Base-by-base conservation (phyloP, 1,284 basidiomycete genomes). In the Ceratobasidium sp. region DNA sequence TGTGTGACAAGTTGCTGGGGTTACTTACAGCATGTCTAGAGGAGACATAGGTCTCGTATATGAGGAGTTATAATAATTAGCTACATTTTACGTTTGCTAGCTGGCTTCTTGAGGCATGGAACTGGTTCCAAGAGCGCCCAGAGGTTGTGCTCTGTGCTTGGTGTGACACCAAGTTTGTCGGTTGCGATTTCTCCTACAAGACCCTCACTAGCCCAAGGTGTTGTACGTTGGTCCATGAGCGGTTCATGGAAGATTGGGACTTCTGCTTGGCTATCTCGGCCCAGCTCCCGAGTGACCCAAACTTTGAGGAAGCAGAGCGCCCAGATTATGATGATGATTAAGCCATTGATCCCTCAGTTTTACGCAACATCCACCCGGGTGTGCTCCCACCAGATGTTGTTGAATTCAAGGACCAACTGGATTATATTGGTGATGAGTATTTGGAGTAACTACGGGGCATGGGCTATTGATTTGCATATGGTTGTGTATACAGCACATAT, bases 401-500 rank as follows among this genome's bases (percentile, higher is more conserved):
- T 38, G 20, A 54, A 27, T 23, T 12, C 16, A 23, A 69, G 2
- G 67, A 23, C 33, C 16, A 55, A 20, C 27, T 54, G 3, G 48
- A 27, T 10, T 69, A 69, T 23, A 50, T 41, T 46, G 64, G 44
- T 3, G 64, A 66, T 66, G 44, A 66, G 46, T 6, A 65, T 65
- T 35, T 65, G 38, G 41, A 23, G 8, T 18, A 35, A 65, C 18
- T 35, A 7, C 3, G 62, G 14, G 38, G 30, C 20, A 64, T 16
- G 6, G 30, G 18, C 33, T 41, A 16, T 18, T 64, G 6, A 41
- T 23, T 60, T 41, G 6, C 60, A 41, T 18, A 18, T 64, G n/a
- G 12, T 30, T 59, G 57, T 59, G 30, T 6, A 27, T 59, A 59
- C 57, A 59, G 4, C 33, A 6, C 44, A 46, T 46, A 46, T 46